A percentile compares a stretch with the other conserved stretches of the same genome.
phyloP scores from a whole-genome alignment of 768 basidiomycete genomes.

The Astraeus odoratus region DNA sequence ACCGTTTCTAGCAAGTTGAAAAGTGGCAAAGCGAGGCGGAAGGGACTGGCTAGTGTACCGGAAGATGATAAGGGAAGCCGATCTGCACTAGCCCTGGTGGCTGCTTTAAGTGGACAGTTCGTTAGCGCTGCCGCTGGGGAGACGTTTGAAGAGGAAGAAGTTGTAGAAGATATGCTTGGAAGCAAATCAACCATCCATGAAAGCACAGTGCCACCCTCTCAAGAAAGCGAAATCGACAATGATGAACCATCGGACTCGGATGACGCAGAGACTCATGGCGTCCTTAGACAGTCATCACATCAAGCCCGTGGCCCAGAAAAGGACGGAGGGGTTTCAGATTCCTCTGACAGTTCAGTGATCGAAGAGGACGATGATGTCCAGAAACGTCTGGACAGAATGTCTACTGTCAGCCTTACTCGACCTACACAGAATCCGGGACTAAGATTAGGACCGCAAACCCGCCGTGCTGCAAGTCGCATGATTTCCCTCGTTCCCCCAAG shows the following conservation, averaged over 20 bases:
- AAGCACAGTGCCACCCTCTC: slow-evolving; percentile 6
- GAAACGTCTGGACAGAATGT: slow-evolving; percentile 14
- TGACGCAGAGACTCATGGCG: slow-evolving; percentile 21
- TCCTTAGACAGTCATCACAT: slow-evolving; percentile 4
- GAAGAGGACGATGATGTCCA: slow-evolving; percentile 4
- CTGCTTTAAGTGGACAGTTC: no score
- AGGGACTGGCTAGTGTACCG: slow-evolving; percentile 2
- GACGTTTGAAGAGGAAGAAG: slow-evolving; percentile 14
- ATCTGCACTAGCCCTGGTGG: no score
- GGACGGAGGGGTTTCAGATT: neutral
- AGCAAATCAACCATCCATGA: no score
- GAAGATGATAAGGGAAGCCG: no score
- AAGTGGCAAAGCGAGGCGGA: slow-evolving; percentile 4
- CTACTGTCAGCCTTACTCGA: neutral
- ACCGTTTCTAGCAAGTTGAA: neutral
- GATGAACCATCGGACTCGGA: slow-evolving; percentile 22
- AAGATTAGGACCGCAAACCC: slow-evolving; percentile 2
- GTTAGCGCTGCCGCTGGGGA: slow-evolving; percentile 7
- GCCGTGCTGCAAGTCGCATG: no score
- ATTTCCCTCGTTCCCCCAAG: no score
- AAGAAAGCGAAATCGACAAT: slow-evolving; percentile 5
- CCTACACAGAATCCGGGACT: neutral
- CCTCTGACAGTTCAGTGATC: neutral
- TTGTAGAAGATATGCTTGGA: slow-evolving; percentile 14
- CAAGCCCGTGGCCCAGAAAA: neutral